Conservation (phyloP, 2,329 filamentous ascomycete species). For the Clarireedia hainanense region DNA sequence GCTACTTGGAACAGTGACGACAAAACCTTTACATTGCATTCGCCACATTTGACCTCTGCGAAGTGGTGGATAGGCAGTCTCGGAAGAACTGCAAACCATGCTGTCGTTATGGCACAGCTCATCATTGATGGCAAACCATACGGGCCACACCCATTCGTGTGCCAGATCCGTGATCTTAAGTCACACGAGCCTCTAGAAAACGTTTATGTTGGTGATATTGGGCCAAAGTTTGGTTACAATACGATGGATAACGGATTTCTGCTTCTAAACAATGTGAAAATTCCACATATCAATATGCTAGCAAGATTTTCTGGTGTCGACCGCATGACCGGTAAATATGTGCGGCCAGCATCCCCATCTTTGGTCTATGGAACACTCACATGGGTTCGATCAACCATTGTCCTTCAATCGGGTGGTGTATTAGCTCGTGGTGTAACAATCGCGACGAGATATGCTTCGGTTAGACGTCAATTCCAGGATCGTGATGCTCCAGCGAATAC, state of each 20-base stretch:
- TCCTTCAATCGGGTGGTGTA: slow-evolving; percentile 63
- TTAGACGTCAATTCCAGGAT: slow-evolving; percentile 73
- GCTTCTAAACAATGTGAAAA: slow-evolving; percentile 67
- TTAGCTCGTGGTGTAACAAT: slow-evolving; percentile 72
- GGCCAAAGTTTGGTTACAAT: slow-evolving; percentile 72
- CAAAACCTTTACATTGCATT: slow-evolving; percentile 69
- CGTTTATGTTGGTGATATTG: slow-evolving; percentile 71
- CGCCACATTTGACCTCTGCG: slow-evolving; percentile 63
- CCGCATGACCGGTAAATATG: slow-evolving; percentile 58
- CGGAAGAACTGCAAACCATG: slow-evolving; percentile 67
- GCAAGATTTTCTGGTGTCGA: slow-evolving; percentile 64
- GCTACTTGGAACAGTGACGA: slow-evolving; percentile 62
- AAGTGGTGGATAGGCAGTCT: slow-evolving; percentile 85
- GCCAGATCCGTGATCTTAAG: slow-evolving; percentile 63
- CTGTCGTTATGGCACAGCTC: slow-evolving; percentile 72
- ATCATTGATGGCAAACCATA: slow-evolving; percentile 59
- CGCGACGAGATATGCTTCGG: slow-evolving; percentile 64
- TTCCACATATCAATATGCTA: slow-evolving; percentile 68
- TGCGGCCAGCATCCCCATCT: slow-evolving; percentile 56
- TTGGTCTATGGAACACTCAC: slow-evolving; percentile 70
- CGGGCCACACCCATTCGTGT: slow-evolving; percentile 72
- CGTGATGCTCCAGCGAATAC: slow-evolving; percentile 53
- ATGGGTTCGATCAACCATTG: slow-evolving; percentile 66
- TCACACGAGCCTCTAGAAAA: slow-evolving; percentile 63
- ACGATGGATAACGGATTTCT: slow-evolving; percentile 79